These are phyloP conservation scores for Plasmodium reichenowi DNA, from an alignment of 169 alveolate genomes.

Conservation along the genomic window DNA sequence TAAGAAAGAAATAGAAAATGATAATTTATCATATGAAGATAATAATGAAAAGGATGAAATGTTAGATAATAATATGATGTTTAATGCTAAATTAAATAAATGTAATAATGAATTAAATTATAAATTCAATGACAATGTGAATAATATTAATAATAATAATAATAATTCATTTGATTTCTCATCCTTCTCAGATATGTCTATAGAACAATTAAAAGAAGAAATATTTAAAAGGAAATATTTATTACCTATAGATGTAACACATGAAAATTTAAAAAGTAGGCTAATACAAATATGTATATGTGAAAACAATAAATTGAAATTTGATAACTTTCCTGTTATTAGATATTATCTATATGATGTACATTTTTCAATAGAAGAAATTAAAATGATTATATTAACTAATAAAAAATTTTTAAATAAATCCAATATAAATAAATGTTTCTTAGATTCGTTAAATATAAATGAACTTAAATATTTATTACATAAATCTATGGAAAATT, in stretches of 20 bases:
- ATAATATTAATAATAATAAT: neutral
- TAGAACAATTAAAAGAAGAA: conserved; percentile 61
- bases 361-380: conserved; percentile 31
- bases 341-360: conserved; percentile 73
- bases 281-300: conserved; percentile 67
- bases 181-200: conserved; percentile 27
- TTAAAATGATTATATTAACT: conserved; percentile 35
- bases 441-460: conserved; percentile 34
- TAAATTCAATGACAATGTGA: neutral
- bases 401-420: conserved; percentile 69
- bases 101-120: neutral
- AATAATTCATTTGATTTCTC: conserved; percentile 48
- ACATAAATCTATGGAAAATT: conserved; percentile 75
- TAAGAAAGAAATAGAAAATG: neutral
- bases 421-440: conserved; percentile 33
- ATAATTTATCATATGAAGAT: neutral
- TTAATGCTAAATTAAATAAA: neutral
- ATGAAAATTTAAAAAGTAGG: conserved; percentile 58
- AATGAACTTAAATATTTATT: conserved; percentile 67
- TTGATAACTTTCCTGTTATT: conserved; percentile 62
- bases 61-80: neutral
- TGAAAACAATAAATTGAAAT: conserved; percentile 42
- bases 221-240: conserved; percentile 52
- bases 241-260: conserved; percentile 72
- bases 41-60: neutral